Evolutionary conservation across 2,329 filamentous ascomycete species (phyloP).

Genomic region (Colletotrichum noveboracense): DNA sequence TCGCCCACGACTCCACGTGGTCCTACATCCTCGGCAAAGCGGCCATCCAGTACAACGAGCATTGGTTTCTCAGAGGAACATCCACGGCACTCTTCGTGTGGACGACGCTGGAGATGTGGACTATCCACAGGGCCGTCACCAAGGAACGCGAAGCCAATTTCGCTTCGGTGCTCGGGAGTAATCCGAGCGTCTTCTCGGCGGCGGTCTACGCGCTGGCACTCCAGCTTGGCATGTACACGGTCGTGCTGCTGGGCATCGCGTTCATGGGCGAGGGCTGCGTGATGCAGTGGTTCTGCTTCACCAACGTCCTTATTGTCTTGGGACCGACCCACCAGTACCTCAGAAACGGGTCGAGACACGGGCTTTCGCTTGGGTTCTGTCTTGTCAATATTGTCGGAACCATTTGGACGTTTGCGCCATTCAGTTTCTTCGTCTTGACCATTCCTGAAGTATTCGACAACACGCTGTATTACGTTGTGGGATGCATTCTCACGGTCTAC

Average conservation of each 20-base stretch:
- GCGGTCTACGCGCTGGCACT: neutral
- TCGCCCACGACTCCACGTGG: constrained; percentile 22
- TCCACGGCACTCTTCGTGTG: constrained; percentile 1
- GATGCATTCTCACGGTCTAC: neutral
- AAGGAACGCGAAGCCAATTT: constrained; percentile 14
- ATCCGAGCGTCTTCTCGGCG: neutral
- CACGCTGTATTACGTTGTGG: neutral
- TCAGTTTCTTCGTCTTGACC: neutral
- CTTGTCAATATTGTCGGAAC: neutral
- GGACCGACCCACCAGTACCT: constrained; percentile 14
- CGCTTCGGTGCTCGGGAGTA: neutral
- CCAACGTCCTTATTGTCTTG: constrained; percentile 17
- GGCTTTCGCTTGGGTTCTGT: constrained; percentile 15
- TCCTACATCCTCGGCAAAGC: constrained; percentile 8
- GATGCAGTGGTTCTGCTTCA: constrained; percentile 18
- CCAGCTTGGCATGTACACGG: constrained; percentile 11
- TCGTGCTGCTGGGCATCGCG: constrained; percentile 3
- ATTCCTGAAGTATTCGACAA: neutral
- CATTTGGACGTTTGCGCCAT: neutral
- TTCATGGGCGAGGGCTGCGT: constrained; percentile 13
- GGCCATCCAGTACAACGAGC: neutral
- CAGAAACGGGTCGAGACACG: neutral
- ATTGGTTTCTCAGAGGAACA: constrained; percentile 3
- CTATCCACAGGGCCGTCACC: constrained; percentile 4
- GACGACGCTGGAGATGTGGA: constrained; percentile 15